Evolutionary conservation across 768 basidiomycete species (phyloP), one percentile per base, ranked within the genome.

Genomic region (Suillus variegatus): DNA sequence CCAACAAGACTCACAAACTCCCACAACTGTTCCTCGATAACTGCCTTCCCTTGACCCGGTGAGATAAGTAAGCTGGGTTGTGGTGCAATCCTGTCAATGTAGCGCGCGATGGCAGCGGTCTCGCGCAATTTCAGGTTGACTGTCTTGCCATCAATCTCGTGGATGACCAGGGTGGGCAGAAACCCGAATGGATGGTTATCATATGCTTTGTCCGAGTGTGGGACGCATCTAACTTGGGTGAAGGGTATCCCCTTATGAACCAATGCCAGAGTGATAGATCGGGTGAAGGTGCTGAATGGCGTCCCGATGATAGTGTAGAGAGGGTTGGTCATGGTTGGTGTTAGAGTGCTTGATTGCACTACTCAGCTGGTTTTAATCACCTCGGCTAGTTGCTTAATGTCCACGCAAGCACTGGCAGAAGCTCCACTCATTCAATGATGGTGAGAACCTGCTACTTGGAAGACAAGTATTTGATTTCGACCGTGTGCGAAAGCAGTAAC

Each of bases 281-380:
- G 75, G 9, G 75, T 76, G 51, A 75, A 76, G 1, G 76, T 76
- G 60, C 76, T 77, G 49, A 70, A 76, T 16, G 75, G 76, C 0
- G 75, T 76, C 22, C 75, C 75, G 36, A 76, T 68, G 68, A 76
- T 52, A 14, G 75, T 76, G 54, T 71, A 49, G 13, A 6, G n/a
- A 47, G 46, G 22, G 20, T 66, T 63, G 10, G 61, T 18, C 74
- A 77, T 74, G 54, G 52, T 40, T 16, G 41, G 41, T 43, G 54
- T 52, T 55, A 20, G 28, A 28, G 65, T 10, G 54, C 5, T 43
- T 20, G 51, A 57, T 22, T 9, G n/a, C 25, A 41, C 40, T 18
- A 20, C 40, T 32, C 40, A 43, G 12, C 41, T 28, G 18, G 1
- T 12, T 60, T 60, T 60, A 60, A 60, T 43, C 41, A 4, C 12